Conservation (phyloP, 768 basidiomycete genomes). For the Vishniacozyma victoriae region DNA sequence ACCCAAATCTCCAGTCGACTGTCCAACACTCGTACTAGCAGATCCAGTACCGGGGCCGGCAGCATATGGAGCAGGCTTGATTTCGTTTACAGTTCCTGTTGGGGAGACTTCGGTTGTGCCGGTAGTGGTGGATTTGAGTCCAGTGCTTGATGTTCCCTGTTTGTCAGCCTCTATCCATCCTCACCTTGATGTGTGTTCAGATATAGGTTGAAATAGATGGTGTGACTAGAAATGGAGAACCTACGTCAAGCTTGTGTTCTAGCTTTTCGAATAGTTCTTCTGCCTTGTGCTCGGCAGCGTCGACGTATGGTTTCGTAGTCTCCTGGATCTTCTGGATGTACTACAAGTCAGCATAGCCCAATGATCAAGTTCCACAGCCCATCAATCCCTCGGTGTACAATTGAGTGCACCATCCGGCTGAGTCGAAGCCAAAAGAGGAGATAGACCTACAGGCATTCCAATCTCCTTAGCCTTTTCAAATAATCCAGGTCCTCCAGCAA, state of each 20-base stretch:
- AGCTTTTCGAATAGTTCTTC: conserved; percentile 39
- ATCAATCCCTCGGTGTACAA: too few species aligned
- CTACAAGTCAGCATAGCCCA: neutral
- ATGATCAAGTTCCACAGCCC: neutral
- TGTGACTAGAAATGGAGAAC: too few species aligned
- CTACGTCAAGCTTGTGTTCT: too few species aligned
- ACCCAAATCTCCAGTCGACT: conserved; percentile 8
- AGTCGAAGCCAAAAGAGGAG: neutral
- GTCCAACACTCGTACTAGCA: neutral
- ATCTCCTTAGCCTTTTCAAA: conserved; percentile 27
- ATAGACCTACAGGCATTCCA: conserved; percentile 33
- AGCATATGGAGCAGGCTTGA: too few species aligned
- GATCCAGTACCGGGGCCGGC: too few species aligned
- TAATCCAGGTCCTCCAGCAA: conserved; percentile 8
- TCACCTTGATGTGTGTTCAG: too few species aligned
- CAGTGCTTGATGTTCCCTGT: too few species aligned
- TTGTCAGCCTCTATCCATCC: too few species aligned
- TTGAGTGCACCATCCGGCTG: neutral
- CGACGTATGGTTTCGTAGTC: conserved; percentile 40
- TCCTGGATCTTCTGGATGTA: conserved; percentile 39
- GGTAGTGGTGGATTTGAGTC: too few species aligned
- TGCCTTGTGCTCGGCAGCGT: conserved; percentile 34
- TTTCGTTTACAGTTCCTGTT: too few species aligned
- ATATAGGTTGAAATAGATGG: too few species aligned
- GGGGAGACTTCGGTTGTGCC: too few species aligned